phyloP scores from a whole-genome alignment of 768 basidiomycete species.

The Boletus pseudopeckii region DNA sequence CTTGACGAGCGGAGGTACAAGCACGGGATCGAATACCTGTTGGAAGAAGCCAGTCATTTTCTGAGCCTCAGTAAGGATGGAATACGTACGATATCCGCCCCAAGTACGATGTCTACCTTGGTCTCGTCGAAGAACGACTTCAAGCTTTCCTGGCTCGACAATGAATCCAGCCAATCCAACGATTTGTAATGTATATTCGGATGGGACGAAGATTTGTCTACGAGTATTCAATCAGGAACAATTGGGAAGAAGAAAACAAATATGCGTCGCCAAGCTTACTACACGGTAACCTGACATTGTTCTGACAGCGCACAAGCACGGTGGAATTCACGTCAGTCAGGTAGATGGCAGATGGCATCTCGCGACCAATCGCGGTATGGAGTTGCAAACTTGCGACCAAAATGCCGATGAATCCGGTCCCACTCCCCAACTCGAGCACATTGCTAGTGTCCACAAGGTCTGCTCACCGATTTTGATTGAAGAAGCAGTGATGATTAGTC shows the following conservation, averaged over 20 bases:
- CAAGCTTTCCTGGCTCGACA: conserved; percentile 31
- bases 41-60: not conserved
- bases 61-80: not conserved
- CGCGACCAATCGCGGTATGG: not conserved
- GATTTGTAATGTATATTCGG: conserved; percentile 40
- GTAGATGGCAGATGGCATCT: conserved; percentile 32
- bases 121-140: conserved; percentile 36
- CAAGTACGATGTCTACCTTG: conserved; percentile 57
- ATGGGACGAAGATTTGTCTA: conserved; percentile 57
- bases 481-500: not conserved
- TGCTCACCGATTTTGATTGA: not conserved
- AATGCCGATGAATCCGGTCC: conserved; percentile 71
- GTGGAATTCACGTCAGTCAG: conserved; percentile 65
- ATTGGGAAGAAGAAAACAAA: not conserved
- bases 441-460: conserved; percentile 30
- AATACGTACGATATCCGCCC: conserved; percentile 60
- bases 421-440: conserved; percentile 74
- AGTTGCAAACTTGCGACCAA: conserved; percentile 56
- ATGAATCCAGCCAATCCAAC: conserved; percentile 68
- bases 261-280: conserved; percentile 44
- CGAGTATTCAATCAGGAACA: not conserved
- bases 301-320: conserved; percentile 58
- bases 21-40: conserved; percentile 65
- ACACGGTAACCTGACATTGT: conserved; percentile 60
- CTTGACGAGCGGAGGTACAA: conserved; percentile 56